phyloP scores from a whole-genome alignment of 2,329 filamentous ascomycete species.

The Colletotrichum sp. region DNA sequence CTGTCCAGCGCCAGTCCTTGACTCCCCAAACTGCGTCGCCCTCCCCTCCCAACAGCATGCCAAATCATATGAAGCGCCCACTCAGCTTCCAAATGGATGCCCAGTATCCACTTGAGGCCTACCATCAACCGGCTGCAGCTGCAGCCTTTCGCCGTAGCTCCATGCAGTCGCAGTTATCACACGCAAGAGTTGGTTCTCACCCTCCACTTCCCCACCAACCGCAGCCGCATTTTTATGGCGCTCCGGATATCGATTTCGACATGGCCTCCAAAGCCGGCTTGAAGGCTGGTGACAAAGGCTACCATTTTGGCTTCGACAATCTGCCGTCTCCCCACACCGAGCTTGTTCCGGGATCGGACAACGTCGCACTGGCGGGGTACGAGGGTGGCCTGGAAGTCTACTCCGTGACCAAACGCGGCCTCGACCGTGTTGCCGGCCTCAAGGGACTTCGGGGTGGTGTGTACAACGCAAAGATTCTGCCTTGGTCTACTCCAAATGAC shows the following conservation, averaged over 20 bases:
- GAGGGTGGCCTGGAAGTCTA: constrained; percentile 83
- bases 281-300: constrained; percentile 71
- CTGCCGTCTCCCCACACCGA: constrained; percentile 52
- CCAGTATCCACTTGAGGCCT: constrained; percentile 46
- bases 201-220: constrained; percentile 77
- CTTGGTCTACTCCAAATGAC: constrained; percentile 65
- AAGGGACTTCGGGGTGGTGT: constrained; percentile 82
- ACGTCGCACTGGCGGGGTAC: constrained; percentile 77
- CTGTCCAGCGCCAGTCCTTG: constrained; percentile 49
- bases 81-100: constrained; percentile 59
- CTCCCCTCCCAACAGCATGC: constrained; percentile 34
- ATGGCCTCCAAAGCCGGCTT: constrained; percentile 59
- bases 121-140: constrained; percentile 38
- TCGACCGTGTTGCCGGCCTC: constrained; percentile 73
- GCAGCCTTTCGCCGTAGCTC: constrained; percentile 50
- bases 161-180: constrained; percentile 55
- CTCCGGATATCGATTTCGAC: constrained; percentile 77
- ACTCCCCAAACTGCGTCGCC: constrained; percentile 49
- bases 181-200: constrained; percentile 51
- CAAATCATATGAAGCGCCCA: constrained; percentile 24
- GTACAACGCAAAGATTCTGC: constrained; percentile 81
- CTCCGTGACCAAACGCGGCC: constrained; percentile 72
- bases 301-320: constrained; percentile 82
- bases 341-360: constrained; percentile 50
- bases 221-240: constrained; percentile 79